A percentile compares a stretch with the other conserved stretches of the same genome.
These are phyloP conservation scores for Cyclotella baltica DNA, from an alignment of 108 stramenopile species.

Conservation along the genomic window DNA sequence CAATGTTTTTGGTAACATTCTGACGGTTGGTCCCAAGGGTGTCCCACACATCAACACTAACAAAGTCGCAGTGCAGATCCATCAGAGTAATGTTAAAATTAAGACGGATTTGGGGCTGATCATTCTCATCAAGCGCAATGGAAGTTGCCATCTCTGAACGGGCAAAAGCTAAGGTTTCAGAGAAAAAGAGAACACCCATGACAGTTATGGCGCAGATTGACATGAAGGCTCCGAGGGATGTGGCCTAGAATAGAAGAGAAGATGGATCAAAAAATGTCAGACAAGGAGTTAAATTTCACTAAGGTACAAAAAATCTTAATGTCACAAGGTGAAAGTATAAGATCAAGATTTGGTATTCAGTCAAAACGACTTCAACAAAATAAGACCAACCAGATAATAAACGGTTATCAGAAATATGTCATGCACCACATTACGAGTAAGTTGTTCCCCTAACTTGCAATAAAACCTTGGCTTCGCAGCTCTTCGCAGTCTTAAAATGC, in stretches of 20 bases:
- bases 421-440: no score
- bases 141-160: slow-evolving; percentile 75
- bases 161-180: slow-evolving; percentile 94
- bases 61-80: slow-evolving; percentile 93
- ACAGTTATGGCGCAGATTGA: slow-evolving; percentile 79
- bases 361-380: no score
- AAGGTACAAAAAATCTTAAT: no score
- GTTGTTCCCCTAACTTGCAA: no score
- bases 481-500: no score
- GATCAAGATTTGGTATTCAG: no score
- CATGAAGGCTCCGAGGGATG: slow-evolving; percentile 88
- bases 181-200: slow-evolving; percentile 91
- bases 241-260: slow-evolving; percentile 59
- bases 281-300: no score
- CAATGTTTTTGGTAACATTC: slow-evolving; percentile 97
- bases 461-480: no score
- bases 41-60: slow-evolving; percentile 91
- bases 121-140: slow-evolving; percentile 91
- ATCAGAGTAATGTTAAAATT: slow-evolving; percentile 95
- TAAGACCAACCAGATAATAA: no score
- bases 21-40: slow-evolving; percentile 94
- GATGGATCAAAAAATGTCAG: not conserved
- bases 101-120: slow-evolving; percentile 84
- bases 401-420: no score
- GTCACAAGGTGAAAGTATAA: no score